Evolutionary conservation across 1,284 basidiomycete species (phyloP).

Genomic region (Meripilus lineatus): DNA sequence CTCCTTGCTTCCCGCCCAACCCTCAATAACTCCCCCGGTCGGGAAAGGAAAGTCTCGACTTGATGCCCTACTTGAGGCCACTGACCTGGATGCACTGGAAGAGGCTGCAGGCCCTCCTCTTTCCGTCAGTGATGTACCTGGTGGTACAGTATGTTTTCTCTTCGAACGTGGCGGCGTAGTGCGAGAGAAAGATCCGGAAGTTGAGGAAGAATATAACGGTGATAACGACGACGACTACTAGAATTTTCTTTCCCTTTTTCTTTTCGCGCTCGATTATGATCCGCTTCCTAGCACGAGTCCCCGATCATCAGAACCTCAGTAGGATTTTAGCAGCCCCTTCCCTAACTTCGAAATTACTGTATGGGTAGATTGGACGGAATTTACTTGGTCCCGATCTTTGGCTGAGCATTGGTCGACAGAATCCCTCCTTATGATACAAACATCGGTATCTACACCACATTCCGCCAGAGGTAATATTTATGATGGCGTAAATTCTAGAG

Average conservation of each 20-base stretch:
- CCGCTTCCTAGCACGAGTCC: too few relatives aligned
- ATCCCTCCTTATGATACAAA: too few relatives aligned
- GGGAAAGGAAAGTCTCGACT: slow-evolving; percentile 24
- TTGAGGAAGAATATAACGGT: background rate
- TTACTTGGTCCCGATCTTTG: too few relatives aligned
- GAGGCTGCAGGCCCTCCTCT: slow-evolving; percentile 21
- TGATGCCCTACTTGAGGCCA: slow-evolving; percentile 33
- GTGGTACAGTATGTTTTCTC: slow-evolving; percentile 65
- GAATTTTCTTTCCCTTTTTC: background rate
- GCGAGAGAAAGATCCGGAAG: background rate
- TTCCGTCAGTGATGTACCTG: slow-evolving; percentile 45
- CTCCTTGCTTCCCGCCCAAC: slow-evolving; percentile 36
- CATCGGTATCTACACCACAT: too few relatives aligned
- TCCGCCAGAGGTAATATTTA: too few relatives aligned
- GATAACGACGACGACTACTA: background rate
- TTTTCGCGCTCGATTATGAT: too few relatives aligned
- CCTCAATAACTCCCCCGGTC: background rate
- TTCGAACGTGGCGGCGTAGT: slow-evolving; percentile 50
- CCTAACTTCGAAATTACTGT: too few relatives aligned
- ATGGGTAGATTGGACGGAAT: too few relatives aligned
- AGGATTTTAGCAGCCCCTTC: too few relatives aligned
- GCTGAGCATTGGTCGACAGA: too few relatives aligned
- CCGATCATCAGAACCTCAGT: too few relatives aligned
- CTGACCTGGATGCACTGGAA: slow-evolving; percentile 40
- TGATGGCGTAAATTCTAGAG: too few relatives aligned